phyloP scores from a whole-genome alignment of 2,329 filamentous ascomycete genomes.

The Orbilia ellipsospora region DNA sequence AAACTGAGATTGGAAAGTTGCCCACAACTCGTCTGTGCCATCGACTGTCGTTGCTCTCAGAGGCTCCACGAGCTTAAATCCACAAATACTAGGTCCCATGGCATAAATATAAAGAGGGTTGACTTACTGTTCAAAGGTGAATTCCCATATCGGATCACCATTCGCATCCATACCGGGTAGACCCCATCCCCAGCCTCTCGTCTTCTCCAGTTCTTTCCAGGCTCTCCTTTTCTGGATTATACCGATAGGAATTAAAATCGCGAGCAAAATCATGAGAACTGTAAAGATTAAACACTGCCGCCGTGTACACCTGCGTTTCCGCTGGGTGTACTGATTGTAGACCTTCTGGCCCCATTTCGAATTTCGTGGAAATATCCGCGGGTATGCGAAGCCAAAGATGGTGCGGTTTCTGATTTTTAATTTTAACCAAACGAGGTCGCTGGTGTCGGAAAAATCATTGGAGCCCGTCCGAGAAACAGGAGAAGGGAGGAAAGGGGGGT shows the following conservation, averaged over 20 bases:
- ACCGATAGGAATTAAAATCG: conserved; percentile 30
- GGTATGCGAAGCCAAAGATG: conserved; percentile 34
- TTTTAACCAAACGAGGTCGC: conserved; percentile 41
- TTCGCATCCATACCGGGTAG: conserved; percentile 30
- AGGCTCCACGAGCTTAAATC: background rate
- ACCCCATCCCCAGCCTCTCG: conserved; percentile 30
- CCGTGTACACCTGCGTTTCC: conserved; percentile 47
- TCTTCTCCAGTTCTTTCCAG: background rate
- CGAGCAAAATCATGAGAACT: conserved; percentile 21
- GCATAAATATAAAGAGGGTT: background rate
- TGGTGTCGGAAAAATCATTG: conserved; percentile 41
- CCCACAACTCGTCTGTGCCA: no score
- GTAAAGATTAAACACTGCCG: conserved; percentile 35
- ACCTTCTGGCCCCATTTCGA: conserved; percentile 29
- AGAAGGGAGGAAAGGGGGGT: conserved; percentile 38
- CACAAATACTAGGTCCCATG: background rate
- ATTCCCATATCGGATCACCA: conserved; percentile 44
- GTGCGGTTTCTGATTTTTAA: conserved; percentile 45
- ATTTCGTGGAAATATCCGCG: conserved; percentile 27
- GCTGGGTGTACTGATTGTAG: conserved; percentile 21
- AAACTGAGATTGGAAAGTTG: no score
- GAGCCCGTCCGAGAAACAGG: conserved; percentile 33
- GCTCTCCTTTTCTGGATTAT: conserved; percentile 8
- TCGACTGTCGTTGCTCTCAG: no score
- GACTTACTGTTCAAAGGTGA: conserved; percentile 42